phyloP scores from a whole-genome alignment of 164 flowering plant species.

The Magnolia changhungtana region DNA sequence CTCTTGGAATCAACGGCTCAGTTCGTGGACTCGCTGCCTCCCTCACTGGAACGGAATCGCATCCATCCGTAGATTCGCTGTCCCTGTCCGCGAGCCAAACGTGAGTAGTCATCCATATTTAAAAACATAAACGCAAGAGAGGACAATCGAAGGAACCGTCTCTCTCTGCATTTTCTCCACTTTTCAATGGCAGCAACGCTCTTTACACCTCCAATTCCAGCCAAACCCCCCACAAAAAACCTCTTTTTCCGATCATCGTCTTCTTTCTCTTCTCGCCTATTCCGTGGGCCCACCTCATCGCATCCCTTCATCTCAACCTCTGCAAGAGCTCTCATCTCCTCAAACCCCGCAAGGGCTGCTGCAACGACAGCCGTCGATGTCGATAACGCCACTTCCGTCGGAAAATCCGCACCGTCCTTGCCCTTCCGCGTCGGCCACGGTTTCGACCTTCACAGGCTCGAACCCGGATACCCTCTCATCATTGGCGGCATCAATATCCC shows the following conservation, averaged over 20 bases:
- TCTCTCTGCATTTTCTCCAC: not conserved
- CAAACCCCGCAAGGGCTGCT: constrained; percentile 20
- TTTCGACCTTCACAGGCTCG: constrained; percentile 89
- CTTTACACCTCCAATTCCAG: constrained; percentile 16
- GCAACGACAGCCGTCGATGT: constrained; percentile 33
- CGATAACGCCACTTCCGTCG: constrained; percentile 14
- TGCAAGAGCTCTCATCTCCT: not conserved
- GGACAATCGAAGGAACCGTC: not conserved
- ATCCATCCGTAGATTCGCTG: too few species aligned
- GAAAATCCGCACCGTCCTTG: constrained; percentile 35
- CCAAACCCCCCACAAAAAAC: constrained; percentile 9
- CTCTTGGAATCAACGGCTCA: not conserved
- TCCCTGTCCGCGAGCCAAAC: not conserved
- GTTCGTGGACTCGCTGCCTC: not conserved
- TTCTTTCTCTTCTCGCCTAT: constrained; percentile 2
- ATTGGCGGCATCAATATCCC: constrained; percentile 91
- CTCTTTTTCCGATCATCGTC: not conserved
- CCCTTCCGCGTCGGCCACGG: constrained; percentile 97
- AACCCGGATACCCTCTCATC: constrained; percentile 92
- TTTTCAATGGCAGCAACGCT: constrained; percentile 14
- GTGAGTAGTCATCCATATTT: not conserved
- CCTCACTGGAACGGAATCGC: too few species aligned
- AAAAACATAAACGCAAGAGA: not conserved
- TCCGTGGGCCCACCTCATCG: not conserved
- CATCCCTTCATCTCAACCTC: not conserved